Conservation (phyloP, 805 yeast genomes). For the Lipomyces yamadae region DNA sequence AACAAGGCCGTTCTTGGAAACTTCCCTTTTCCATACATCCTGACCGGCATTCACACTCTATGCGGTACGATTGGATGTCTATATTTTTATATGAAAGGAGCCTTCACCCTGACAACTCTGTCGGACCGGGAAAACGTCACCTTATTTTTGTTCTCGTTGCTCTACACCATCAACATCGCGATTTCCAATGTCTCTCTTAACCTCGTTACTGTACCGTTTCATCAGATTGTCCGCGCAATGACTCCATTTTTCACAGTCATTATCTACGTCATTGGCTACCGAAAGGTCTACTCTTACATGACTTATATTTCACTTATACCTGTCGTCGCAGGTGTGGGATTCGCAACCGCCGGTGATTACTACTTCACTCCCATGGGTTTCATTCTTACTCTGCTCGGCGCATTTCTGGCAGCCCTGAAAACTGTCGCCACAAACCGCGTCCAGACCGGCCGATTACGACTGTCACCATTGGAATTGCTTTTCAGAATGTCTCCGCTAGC, state of each 20-base stretch:
- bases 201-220: slow-evolving; percentile 43
- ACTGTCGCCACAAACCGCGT: slow-evolving; percentile 43
- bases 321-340: slow-evolving; percentile 43
- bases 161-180: slow-evolving; percentile 43
- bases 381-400: slow-evolving; percentile 41
- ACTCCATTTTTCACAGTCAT: slow-evolving; percentile 42
- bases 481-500: slow-evolving; percentile 43
- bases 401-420: slow-evolving; percentile 41
- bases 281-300: slow-evolving; percentile 40
- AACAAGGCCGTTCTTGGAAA: slow-evolving; percentile 43
- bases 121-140: slow-evolving; percentile 39
- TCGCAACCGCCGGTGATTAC: slow-evolving; percentile 42
- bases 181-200: slow-evolving; percentile 42
- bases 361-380: slow-evolving; percentile 42
- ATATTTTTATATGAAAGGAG: slow-evolving; percentile 36
- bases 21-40: slow-evolving; percentile 42
- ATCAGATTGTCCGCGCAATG: slow-evolving; percentile 42
- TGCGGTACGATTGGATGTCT: slow-evolving; percentile 41
- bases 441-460: slow-evolving; percentile 41
- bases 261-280: slow-evolving; percentile 39
- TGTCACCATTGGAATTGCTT: slow-evolving; percentile 41
- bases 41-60: slow-evolving; percentile 41
- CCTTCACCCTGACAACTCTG: slow-evolving; percentile 39
- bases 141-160: slow-evolving; percentile 39
- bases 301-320: slow-evolving; percentile 41